These are phyloP conservation scores for Russula virescens DNA, from an alignment of 768 basidiomycete genomes.

Conservation along the genomic window DNA sequence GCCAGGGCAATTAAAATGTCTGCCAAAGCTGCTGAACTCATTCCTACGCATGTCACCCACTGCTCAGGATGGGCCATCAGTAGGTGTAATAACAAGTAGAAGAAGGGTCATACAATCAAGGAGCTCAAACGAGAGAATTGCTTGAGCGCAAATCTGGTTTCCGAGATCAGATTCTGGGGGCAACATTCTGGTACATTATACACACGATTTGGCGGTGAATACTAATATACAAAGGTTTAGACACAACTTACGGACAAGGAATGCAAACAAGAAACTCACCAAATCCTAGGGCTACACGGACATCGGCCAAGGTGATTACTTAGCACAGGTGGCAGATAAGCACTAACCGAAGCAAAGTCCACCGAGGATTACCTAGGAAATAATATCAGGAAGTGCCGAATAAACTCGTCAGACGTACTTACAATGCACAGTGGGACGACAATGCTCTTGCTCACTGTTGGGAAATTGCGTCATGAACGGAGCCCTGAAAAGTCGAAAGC, in stretches of 20 bases:
- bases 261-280: slow-evolving; percentile 21
- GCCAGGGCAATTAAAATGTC: slow-evolving; percentile 45
- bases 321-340: not conserved
- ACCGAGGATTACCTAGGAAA: slow-evolving; percentile 30
- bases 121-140: slow-evolving; percentile 30
- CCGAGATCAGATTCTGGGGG: slow-evolving; percentile 5
- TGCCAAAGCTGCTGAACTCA: slow-evolving; percentile 43
- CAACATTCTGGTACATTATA: slow-evolving; percentile 4
- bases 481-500: not conserved
- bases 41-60: slow-evolving; percentile 47
- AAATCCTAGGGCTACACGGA: slow-evolving; percentile 22
- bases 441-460: not conserved
- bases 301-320: not conserved
- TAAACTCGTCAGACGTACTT: not conserved
- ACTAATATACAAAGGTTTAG: slow-evolving; percentile 30
- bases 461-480: not conserved
- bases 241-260: not conserved
- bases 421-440: not conserved
- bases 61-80: slow-evolving; percentile 10
- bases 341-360: slow-evolving; percentile 40
- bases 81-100: not conserved
- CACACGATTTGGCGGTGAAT: slow-evolving; percentile 43
- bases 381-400: not conserved
- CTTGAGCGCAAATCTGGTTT: slow-evolving; percentile 29
- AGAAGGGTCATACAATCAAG: slow-evolving; percentile 30